phyloP scores from a whole-genome alignment of 2,329 filamentous ascomycete species.

The Fusarium redolens region DNA sequence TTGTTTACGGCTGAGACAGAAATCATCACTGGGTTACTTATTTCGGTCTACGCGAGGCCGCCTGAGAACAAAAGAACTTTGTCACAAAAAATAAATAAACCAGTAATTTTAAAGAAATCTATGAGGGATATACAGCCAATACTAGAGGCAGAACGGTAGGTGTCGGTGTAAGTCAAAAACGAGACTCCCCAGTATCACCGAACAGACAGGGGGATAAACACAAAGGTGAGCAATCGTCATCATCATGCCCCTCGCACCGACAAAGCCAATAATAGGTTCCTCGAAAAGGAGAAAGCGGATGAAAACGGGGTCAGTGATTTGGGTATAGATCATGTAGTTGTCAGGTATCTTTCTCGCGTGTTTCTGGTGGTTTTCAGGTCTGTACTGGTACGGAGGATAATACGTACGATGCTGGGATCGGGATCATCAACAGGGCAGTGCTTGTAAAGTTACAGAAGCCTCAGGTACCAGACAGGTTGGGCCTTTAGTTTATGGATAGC shows the following conservation, averaged over 20 bases:
- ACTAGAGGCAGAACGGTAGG: conserved; percentile 15
- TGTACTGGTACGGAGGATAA: conserved; percentile 21
- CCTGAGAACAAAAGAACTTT: neutral
- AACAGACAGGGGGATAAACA: conserved; percentile 12
- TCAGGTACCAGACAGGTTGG: conserved; percentile 20
- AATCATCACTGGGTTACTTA: neutral
- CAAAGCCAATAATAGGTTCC: neutral
- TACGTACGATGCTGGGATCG: conserved; percentile 8
- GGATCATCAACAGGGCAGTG: conserved; percentile 20
- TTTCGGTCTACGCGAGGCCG: conserved; percentile 22
- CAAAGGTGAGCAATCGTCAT: conserved; percentile 10
- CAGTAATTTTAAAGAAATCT: neutral
- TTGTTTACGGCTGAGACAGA: neutral
- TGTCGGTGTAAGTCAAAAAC: conserved; percentile 26
- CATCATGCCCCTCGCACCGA: conserved; percentile 4
- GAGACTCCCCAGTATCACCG: conserved; percentile 25
- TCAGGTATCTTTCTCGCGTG: conserved; percentile 20
- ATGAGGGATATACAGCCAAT: conserved; percentile 38
- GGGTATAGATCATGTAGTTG: conserved; percentile 15
- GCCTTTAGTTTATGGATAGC: neutral
- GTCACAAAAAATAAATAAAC: neutral
- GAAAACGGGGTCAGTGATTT: conserved; percentile 8
- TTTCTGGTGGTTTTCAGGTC: neutral
- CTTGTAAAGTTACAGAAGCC: conserved; percentile 11
- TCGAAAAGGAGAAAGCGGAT: conserved; percentile 10